Conservation (phyloP, 441 rosid genomes). For the Populus tomentosa region DNA sequence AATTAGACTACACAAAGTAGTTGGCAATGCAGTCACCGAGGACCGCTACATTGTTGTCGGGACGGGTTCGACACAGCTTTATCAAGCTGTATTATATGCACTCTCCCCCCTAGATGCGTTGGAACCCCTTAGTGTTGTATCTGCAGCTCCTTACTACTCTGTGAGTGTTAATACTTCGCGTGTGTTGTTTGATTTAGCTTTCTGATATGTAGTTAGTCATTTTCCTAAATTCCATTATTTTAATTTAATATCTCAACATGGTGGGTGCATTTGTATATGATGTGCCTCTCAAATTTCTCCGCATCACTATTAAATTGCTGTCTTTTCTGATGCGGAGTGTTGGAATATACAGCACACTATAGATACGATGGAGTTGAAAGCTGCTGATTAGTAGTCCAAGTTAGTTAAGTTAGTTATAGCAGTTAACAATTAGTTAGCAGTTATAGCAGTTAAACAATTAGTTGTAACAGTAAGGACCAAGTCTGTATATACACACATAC, state of each 20-base stretch:
- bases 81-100: conserved; percentile 81
- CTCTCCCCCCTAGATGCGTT: conserved; percentile 51
- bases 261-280: background rate
- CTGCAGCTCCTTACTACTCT: conserved; percentile 80
- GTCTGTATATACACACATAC: too few species aligned
- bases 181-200: background rate
- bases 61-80: conserved; percentile 87
- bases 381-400: too few species aligned
- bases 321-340: background rate
- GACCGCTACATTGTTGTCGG: conserved; percentile 73
- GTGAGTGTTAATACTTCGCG: conserved; percentile 26
- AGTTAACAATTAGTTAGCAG: too few species aligned
- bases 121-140: conserved; percentile 65
- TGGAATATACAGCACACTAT: too few species aligned
- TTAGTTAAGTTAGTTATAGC: too few species aligned
- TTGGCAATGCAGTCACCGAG: conserved; percentile 74
- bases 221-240: background rate
- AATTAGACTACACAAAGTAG: conserved; percentile 56
- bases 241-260: background rate
- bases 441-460: too few species aligned
- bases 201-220: background rate
- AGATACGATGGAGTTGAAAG: too few species aligned
- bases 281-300: background rate
- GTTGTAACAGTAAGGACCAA: too few species aligned
- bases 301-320: background rate